Evolutionary conservation across 768 basidiomycete species (phyloP).

Genomic region (Sutorius australiensis): DNA sequence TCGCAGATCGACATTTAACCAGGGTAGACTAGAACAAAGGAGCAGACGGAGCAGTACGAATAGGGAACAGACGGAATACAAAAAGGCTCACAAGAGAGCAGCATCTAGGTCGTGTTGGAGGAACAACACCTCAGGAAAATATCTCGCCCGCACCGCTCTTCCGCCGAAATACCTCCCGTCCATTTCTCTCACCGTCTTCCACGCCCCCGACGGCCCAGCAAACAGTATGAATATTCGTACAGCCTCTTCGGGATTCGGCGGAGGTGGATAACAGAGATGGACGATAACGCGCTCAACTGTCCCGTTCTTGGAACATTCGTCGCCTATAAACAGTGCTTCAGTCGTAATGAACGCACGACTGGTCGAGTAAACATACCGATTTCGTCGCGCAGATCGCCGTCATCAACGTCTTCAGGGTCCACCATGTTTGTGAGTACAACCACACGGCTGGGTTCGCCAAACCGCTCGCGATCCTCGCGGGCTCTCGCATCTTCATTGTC

Average conservation of each 20-base stretch:
- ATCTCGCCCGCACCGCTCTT: conserved; percentile 73
- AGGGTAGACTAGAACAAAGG: not conserved
- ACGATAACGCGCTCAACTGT: conserved; percentile 88
- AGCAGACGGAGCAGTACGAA: not conserved
- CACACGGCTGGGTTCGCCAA: conserved; percentile 87
- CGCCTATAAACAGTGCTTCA: conserved; percentile 46
- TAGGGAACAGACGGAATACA: not conserved
- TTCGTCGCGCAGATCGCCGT: conserved; percentile 81
- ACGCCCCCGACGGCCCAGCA: conserved; percentile 87
- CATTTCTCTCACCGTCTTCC: conserved; percentile 92
- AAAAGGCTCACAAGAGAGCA: conserved; percentile 20
- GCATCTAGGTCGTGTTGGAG: conserved; percentile 47
- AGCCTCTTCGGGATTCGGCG: conserved; percentile 67
- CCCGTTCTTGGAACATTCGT: conserved; percentile 87
- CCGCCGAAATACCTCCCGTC: conserved; percentile 94
- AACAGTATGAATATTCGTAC: conserved; percentile 92
- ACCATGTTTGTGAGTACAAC: conserved; percentile 92
- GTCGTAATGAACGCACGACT: not conserved
- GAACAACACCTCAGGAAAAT: conserved; percentile 67
- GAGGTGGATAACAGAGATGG: conserved; percentile 68
- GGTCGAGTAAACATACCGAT: conserved; percentile 55
- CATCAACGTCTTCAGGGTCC: conserved; percentile 74
- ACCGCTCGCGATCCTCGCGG: conserved; percentile 72
- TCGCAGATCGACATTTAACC: not conserved
- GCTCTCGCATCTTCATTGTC: conserved; percentile 80